Evolutionary conservation across 1,139 yeast species (phyloP).

Genomic region (Protomyces gravidus): DNA sequence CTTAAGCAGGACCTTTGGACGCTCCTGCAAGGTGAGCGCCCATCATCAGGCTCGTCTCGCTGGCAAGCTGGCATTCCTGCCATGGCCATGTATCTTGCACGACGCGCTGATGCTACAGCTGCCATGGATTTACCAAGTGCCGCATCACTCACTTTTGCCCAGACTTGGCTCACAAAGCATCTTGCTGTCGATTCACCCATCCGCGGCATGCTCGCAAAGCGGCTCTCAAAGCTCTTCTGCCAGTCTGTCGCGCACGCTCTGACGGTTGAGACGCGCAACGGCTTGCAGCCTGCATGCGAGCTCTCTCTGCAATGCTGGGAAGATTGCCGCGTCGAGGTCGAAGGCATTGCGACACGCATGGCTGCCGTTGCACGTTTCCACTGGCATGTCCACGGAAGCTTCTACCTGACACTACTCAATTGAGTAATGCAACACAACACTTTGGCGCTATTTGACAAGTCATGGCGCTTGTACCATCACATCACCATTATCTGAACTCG

Average conservation of each 20-base stretch:
- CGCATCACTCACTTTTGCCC: background rate
- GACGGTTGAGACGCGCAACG: background rate
- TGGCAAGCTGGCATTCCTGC: slow-evolving; percentile 11
- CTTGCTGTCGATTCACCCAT: slow-evolving; percentile 1
- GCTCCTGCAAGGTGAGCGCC: slow-evolving; percentile 1
- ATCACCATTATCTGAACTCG: too few relatives aligned
- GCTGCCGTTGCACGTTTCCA: slow-evolving; percentile 13
- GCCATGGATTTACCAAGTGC: slow-evolving; percentile 1
- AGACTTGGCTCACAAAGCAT: slow-evolving; percentile 14
- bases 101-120: background rate
- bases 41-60: background rate
- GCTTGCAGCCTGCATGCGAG: background rate
- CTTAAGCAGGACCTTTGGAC: slow-evolving; percentile 16
- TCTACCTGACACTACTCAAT: too few relatives aligned
- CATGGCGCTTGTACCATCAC: too few relatives aligned
- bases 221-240: background rate
- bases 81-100: slow-evolving; percentile 14
- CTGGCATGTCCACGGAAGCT: slow-evolving; percentile 15
- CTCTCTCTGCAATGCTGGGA: slow-evolving; percentile 3
- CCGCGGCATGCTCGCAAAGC: slow-evolving; percentile 8
- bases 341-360: slow-evolving; percentile 8
- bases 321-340: slow-evolving; percentile 1
- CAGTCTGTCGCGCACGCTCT: background rate
- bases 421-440: too few relatives aligned
- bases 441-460: too few relatives aligned